Conservation (phyloP, 495 filamentous ascomycete species). For the Aspergillus indologenus region DNA sequence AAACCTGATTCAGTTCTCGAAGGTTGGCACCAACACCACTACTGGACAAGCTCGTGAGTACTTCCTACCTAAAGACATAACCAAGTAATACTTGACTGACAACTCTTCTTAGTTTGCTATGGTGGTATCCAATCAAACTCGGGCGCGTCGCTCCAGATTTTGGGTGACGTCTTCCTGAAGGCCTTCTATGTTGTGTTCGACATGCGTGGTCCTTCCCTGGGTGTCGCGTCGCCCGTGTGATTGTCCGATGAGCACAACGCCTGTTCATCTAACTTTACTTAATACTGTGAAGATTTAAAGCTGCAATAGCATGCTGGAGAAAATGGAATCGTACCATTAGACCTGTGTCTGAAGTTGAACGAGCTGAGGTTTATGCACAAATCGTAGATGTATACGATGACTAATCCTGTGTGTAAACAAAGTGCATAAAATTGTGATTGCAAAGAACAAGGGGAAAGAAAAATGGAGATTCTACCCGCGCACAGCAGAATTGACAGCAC, state of each 20-base stretch:
- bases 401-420: neutral
- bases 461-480: constrained; percentile 1
- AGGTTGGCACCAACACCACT: constrained; percentile 46
- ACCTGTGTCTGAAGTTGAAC: neutral
- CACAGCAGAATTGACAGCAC: neutral
- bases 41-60: constrained; percentile 39
- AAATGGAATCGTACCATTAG: neutral
- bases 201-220: constrained; percentile 43
- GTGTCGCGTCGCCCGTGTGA: constrained; percentile 29
- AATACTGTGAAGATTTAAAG: constrained; percentile 10
- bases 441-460: constrained; percentile 14
- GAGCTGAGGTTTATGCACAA: neutral
- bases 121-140: constrained; percentile 66
- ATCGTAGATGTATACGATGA: neutral
- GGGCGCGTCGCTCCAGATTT: constrained; percentile 61
- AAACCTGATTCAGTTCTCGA: constrained; percentile 61
- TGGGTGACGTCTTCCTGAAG: constrained; percentile 78
- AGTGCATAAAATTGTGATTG: neutral
- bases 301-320: neutral
- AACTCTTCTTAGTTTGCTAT: constrained; percentile 55
- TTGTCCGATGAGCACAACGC: constrained; percentile 4
- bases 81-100: neutral
- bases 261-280: constrained; percentile 6
- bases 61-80: neutral
- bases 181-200: constrained; percentile 79